Base-by-base conservation (phyloP, 2,329 filamentous ascomycete genomes). In the Penicillium sp. region DNA sequence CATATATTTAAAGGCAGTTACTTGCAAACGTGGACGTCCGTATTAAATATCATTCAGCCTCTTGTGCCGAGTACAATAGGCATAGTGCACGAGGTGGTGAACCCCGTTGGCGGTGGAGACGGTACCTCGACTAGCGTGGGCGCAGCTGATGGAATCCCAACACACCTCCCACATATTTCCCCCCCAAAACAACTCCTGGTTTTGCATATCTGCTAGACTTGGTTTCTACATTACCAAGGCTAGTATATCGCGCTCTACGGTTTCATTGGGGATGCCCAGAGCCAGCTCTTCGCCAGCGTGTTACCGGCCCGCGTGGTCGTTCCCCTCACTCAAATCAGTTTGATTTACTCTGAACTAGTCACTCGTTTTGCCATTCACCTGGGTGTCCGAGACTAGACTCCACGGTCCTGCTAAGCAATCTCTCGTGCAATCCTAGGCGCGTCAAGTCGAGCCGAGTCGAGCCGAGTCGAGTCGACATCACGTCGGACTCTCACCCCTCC, bases 51-150 rank as follows among this genome's bases (percentile, higher is more conserved):
- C 39, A 29, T 31, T 50, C 47, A 42, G 25, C n/a, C 48, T 31
- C 36, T 39, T 39, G 36, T 39, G 10, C n/a, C n/a, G 9, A 39
- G 35, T 41, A 41, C 36, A 50, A 51, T 31, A 29, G 13, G 29
- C 39, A 47, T 27, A 44, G 43, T 38, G 50, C 27, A 36, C 21
- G 29, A 43, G 42, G 23, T 50, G 25, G 29, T 42, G 25, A 51
- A 36, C 41, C 53, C 39, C 48, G 31, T 58, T 58, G 51, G 55
- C 55, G 55, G 55, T 58, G 55, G 55, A 25, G 55, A 49, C 36
- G 33, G 44, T 55, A 43, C 55, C 55, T 55, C 44, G 49, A 57
- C 44, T 58, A 54, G 55, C 45, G 50, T 58, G 45, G 38, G 55
- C 50, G 31, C 17, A 43, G 55, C 55, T 43, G 53, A 44, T 44